Percentiles rank a stretch among this genome's conserved stretches.
Evolutionary conservation across 495 filamentous ascomycete genomes (phyloP).

Genomic region (Trichoderma reesei): DNA sequence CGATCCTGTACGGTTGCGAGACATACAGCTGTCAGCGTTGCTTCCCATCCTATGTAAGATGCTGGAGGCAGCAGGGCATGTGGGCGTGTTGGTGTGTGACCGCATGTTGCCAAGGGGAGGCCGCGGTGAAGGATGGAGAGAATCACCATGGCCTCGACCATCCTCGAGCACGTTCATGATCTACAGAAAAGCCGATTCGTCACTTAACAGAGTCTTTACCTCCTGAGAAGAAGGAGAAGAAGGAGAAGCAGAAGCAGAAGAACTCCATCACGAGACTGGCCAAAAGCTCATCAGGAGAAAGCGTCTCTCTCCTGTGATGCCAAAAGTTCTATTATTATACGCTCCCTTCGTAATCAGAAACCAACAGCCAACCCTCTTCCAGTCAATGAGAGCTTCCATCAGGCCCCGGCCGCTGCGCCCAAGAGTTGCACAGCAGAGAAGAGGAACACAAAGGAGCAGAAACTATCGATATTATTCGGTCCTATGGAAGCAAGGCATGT

Average conservation of each 20-base stretch:
- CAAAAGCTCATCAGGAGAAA: not conserved
- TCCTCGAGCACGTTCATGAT: too few species aligned
- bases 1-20: slow-evolving; percentile 8
- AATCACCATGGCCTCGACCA: too few species aligned
- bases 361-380: not conserved
- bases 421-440: slow-evolving; percentile 2
- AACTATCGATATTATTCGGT: slow-evolving; percentile 7
- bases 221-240: too few species aligned
- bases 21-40: slow-evolving; percentile 4
- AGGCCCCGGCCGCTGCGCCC: not conserved
- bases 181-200: too few species aligned
- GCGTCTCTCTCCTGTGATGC: not conserved
- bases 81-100: not conserved
- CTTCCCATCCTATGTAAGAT: not conserved
- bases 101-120: not conserved
- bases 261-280: not conserved
- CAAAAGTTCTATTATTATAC: not conserved
- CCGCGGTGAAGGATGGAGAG: not conserved
- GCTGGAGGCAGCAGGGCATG: not conserved
- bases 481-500: not conserved
- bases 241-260: too few species aligned
- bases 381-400: not conserved
- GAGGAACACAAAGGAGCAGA: not conserved
- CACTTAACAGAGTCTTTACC: too few species aligned
- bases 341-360: not conserved